Conservation (phyloP, 495 filamentous ascomycete species). For the Daldinia bambusicola region DNA sequence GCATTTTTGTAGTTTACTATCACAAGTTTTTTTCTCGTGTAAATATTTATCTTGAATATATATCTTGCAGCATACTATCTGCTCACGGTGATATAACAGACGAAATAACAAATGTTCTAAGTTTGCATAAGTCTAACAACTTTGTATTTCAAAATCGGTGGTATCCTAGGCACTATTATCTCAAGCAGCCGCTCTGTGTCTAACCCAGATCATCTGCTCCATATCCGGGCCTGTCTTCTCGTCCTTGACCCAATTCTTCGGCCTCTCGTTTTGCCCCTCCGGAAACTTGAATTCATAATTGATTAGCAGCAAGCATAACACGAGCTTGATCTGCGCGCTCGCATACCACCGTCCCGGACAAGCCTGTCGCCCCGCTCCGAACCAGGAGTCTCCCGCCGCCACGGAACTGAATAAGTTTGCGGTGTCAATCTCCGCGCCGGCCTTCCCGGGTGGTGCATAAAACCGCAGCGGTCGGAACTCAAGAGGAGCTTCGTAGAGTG, state of each 20-base stretch:
- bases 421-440: not conserved
- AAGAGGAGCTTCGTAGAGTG: not conserved
- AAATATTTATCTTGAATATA: not conserved
- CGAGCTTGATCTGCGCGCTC: constrained; percentile 7
- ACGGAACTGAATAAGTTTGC: not conserved
- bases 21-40: not conserved
- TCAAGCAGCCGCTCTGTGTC: not conserved
- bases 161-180: not conserved
- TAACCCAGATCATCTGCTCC: constrained; percentile 10
- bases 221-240: constrained; percentile 7
- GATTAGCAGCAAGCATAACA: not conserved
- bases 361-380: not conserved
- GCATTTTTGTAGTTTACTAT: not conserved
- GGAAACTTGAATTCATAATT: not conserved
- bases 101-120: too few species aligned
- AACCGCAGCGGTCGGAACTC: not conserved
- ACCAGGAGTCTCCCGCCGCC: constrained; percentile 1
- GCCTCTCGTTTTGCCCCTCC: not conserved
- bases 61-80: not conserved
- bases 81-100: not conserved
- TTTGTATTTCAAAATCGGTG: not conserved
- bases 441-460: not conserved
- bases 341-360: constrained; percentile 9
- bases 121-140: not conserved
- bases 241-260: constrained; percentile 6